These are phyloP conservation scores for Trichoderma sp. DNA, from an alignment of 2,329 filamentous ascomycete genomes.

Conservation along the genomic window DNA sequence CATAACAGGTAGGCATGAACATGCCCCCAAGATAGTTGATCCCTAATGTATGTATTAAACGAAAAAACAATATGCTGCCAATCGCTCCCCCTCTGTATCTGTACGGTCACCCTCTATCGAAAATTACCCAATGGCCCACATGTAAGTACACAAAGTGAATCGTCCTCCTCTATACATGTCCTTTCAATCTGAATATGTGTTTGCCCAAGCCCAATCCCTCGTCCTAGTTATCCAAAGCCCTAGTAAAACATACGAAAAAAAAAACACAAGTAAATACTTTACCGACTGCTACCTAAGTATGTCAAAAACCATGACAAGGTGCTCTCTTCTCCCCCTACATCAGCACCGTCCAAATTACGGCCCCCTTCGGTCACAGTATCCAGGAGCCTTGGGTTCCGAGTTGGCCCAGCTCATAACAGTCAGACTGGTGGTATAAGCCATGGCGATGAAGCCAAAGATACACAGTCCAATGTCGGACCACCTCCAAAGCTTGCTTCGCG, in stretches of 20 bases:
- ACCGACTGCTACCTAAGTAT: neutral
- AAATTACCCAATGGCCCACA: conserved; percentile 1
- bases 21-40: neutral
- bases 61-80: neutral
- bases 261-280: neutral
- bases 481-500: conserved; percentile 64
- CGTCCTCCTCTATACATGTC: conserved; percentile 18
- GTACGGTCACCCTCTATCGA: conserved; percentile 10
- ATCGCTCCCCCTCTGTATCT: neutral
- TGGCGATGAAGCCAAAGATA: conserved; percentile 78
- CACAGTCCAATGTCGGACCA: conserved; percentile 72
- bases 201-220: neutral
- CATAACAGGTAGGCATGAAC: neutral
- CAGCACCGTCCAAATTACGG: neutral
- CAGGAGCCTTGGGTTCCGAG: conserved; percentile 48
- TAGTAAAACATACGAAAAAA: neutral
- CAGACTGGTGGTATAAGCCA: conserved; percentile 86
- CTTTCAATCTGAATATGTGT: conserved; percentile 10
- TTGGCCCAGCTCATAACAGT: conserved; percentile 84
- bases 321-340: neutral
- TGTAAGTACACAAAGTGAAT: conserved; percentile 6
- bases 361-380: conserved; percentile 51
- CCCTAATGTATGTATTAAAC: neutral
- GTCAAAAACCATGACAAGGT: neutral
- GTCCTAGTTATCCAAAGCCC: neutral